A percentile compares a stretch with the other conserved stretches of the same genome.
These are phyloP conservation scores for Fusarium illudens DNA, from an alignment of 2,329 filamentous ascomycete genomes.

Conservation along the genomic window DNA sequence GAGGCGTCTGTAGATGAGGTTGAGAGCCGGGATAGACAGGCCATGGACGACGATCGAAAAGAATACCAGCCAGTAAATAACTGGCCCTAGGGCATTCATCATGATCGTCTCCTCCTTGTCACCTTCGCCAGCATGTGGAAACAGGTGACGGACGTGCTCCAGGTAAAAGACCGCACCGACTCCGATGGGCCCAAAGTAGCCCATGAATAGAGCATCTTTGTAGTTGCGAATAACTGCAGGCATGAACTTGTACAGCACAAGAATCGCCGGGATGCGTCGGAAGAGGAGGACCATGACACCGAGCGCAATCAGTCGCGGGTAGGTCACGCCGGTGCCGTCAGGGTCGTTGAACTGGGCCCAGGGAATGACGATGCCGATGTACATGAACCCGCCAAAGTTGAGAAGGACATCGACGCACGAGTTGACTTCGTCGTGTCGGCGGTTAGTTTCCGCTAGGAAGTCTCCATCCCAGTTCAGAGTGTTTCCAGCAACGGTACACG, in stretches of 20 bases:
- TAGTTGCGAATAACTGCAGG: conserved; percentile 59
- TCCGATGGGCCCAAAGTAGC: conserved; percentile 79
- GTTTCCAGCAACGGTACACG: conserved; percentile 68
- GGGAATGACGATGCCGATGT: conserved; percentile 63
- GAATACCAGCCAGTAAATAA: conserved; percentile 54
- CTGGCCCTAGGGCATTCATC: conserved; percentile 48
- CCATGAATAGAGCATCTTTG: conserved; percentile 69
- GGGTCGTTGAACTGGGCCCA: conserved; percentile 64
- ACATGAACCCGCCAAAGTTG: conserved; percentile 69
- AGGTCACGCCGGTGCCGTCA: conserved; percentile 61
- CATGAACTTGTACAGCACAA: conserved; percentile 64
- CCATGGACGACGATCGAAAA: conserved; percentile 43
- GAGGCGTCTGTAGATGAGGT: conserved; percentile 9
- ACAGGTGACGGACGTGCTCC: conserved; percentile 55
- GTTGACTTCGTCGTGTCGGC: conserved; percentile 69
- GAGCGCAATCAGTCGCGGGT: conserved; percentile 58
- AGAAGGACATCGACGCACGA: conserved; percentile 64
- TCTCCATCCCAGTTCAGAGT: conserved; percentile 69
- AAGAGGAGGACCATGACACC: conserved; percentile 63
- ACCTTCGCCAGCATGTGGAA: conserved; percentile 47
- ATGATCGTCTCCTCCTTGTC: conserved; percentile 48
- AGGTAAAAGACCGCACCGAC: conserved; percentile 81
- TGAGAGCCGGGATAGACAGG: conserved; percentile 54
- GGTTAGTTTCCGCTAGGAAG: conserved; percentile 64
- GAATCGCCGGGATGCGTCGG: conserved; percentile 64